Conservation (phyloP, 192 early-diverging fungal genomes). For the Linnemannia zychae region DNA sequence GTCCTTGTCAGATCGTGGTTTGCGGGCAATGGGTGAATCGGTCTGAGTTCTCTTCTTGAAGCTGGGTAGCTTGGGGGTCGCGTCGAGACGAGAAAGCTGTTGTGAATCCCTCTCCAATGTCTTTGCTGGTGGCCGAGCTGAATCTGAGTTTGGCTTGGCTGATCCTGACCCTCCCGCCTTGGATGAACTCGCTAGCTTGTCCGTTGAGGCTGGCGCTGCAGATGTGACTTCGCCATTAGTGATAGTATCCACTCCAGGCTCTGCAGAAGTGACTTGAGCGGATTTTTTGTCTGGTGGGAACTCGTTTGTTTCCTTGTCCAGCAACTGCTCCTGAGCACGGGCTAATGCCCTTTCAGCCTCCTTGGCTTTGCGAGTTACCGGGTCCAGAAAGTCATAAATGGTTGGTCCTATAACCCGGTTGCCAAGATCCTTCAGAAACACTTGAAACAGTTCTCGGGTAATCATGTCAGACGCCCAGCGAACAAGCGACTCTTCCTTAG, state of each 20-base stretch:
- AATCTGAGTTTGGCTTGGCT: not conserved
- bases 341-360: slow-evolving; percentile 18
- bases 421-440: slow-evolving; percentile 67
- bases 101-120: slow-evolving; percentile 1
- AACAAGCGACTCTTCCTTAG: slow-evolving; percentile 46
- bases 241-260: slow-evolving; percentile 13
- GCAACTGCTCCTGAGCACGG: slow-evolving; percentile 12
- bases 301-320: not conserved
- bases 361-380: slow-evolving; percentile 43
- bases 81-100: slow-evolving; percentile 8
- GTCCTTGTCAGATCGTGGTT: slow-evolving; percentile 20
- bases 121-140: slow-evolving; percentile 2
- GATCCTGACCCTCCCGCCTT: slow-evolving; percentile 8
- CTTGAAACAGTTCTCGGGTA: slow-evolving; percentile 62
- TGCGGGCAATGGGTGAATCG: slow-evolving; percentile 18
- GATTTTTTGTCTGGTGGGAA: not conserved
- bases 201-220: not conserved
- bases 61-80: slow-evolving; percentile 53
- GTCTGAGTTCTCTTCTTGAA: slow-evolving; percentile 59
- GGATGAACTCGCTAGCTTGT: not conserved
- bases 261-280: not conserved
- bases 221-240: slow-evolving; percentile 5
- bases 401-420: slow-evolving; percentile 63
- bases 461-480: slow-evolving; percentile 60
- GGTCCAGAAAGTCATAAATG: slow-evolving; percentile 66